Evolutionary conservation across 108 stramenopile genomes (phyloP).

Genomic region (Cylindrotheca fusiformis): DNA sequence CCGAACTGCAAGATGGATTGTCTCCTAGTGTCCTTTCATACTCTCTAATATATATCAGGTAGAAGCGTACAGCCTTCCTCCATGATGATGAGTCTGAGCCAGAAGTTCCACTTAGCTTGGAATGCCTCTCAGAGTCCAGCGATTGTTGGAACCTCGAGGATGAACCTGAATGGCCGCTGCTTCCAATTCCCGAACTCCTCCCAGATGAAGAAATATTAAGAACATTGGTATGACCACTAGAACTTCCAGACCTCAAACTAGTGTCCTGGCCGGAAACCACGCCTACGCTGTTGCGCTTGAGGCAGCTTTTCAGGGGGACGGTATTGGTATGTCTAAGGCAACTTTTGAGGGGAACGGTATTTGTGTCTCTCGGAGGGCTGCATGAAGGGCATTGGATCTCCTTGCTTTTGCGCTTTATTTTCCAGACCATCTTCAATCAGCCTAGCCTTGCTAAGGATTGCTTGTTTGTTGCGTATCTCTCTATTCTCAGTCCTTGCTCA

Average conservation of each 20-base stretch:
- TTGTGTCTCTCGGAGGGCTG: too few species aligned
- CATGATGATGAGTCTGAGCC: slow-evolving; percentile 1
- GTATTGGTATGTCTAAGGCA: too few species aligned
- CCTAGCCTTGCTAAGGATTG: too few species aligned
- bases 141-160: neutral
- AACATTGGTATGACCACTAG: neutral
- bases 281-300: too few species aligned
- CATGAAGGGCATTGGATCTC: too few species aligned
- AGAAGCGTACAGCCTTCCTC: slow-evolving; percentile 13
- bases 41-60: slow-evolving; percentile 22
- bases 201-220: neutral
- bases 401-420: too few species aligned
- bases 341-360: too few species aligned
- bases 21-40: slow-evolving; percentile 21
- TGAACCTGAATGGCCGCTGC: neutral
- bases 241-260: slow-evolving; percentile 1
- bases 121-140: neutral
- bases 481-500: too few species aligned
- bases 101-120: neutral
- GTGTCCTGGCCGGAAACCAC: neutral
- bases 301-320: too few species aligned
- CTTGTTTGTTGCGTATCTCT: too few species aligned
- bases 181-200: neutral
- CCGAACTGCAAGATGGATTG: slow-evolving; percentile 18
- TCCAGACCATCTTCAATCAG: too few species aligned